Conservation (phyloP, 805 yeast genomes). For the Starmerella cellae region DNA sequence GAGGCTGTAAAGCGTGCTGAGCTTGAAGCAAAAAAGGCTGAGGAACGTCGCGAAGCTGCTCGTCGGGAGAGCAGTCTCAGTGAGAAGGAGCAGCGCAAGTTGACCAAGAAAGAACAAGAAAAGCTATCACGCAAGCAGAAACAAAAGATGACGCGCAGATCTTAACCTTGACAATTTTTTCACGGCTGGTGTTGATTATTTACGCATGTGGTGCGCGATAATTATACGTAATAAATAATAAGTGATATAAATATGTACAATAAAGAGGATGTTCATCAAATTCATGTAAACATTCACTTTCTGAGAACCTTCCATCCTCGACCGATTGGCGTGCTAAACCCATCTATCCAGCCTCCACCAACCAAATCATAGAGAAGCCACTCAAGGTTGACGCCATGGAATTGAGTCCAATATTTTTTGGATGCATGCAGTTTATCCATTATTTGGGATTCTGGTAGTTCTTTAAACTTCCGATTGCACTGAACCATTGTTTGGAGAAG, state of each 20-base stretch:
- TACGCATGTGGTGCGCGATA: not conserved
- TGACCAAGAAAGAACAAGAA: slow-evolving; percentile 64
- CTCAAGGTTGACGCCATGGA: slow-evolving; percentile 37
- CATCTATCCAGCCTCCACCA: slow-evolving; percentile 45
- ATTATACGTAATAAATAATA: not conserved
- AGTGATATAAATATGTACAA: too few species aligned
- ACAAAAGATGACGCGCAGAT: slow-evolving; percentile 15
- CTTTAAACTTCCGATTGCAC: slow-evolving; percentile 27
- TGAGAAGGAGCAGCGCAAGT: slow-evolving; percentile 67
- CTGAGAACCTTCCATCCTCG: slow-evolving; percentile 48
- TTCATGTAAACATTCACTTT: slow-evolving; percentile 24
- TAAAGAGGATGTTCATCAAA: too few species aligned
- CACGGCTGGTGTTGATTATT: too few species aligned
- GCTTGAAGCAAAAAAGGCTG: slow-evolving; percentile 52
- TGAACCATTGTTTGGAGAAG: slow-evolving; percentile 22
- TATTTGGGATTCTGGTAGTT: slow-evolving; percentile 27
- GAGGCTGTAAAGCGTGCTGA: slow-evolving; percentile 57
- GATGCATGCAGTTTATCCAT: slow-evolving; percentile 24
- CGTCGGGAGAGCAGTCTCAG: slow-evolving; percentile 52
- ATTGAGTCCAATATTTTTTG: slow-evolving; percentile 32
- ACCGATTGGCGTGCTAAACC: slow-evolving; percentile 47
- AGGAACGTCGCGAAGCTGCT: slow-evolving; percentile 40
- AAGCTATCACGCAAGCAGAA: slow-evolving; percentile 61
- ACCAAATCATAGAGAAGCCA: slow-evolving; percentile 45
- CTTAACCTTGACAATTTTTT: too few species aligned